phyloP scores from a whole-genome alignment of 2,329 filamentous ascomycete genomes.

The Exophiala dermatitidis region DNA sequence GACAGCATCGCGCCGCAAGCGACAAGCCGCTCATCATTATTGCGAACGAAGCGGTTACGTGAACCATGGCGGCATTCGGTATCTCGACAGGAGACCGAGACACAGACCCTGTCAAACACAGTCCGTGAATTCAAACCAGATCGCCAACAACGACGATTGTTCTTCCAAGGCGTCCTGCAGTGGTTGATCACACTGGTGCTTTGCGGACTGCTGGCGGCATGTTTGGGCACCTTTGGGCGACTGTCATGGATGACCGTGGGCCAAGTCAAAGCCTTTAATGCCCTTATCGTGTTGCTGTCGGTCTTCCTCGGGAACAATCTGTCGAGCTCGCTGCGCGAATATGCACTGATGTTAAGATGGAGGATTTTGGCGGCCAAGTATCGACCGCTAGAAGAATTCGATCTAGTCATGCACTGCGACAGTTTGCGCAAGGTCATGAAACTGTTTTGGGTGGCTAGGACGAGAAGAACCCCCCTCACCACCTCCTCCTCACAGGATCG shows the following conservation, averaged over 20 bases:
- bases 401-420: conserved; percentile 26
- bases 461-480: neutral
- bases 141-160: conserved; percentile 20
- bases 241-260: conserved; percentile 14
- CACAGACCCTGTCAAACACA: conserved; percentile 6
- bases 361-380: conserved; percentile 24
- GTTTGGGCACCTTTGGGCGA: conserved; percentile 15
- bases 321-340: conserved; percentile 19
- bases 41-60: conserved; percentile 6
- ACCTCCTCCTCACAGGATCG: too few species aligned
- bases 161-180: conserved; percentile 16
- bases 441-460: conserved; percentile 20
- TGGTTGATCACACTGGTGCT: conserved; percentile 21
- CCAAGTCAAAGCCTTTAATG: conserved; percentile 26
- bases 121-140: conserved; percentile 21
- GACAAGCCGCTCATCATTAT: conserved; percentile 1
- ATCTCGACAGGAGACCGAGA: conserved; percentile 1
- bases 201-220: conserved; percentile 19
- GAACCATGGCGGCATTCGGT: conserved; percentile 25
- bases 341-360: conserved; percentile 25
- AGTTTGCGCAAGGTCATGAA: conserved; percentile 22
- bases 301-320: conserved; percentile 24
- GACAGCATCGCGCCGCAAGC: neutral
- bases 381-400: conserved; percentile 24
- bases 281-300: conserved; percentile 23